phyloP scores from a whole-genome alignment of 2,329 filamentous ascomycete species.

The Raffaelea ambrosiae region DNA sequence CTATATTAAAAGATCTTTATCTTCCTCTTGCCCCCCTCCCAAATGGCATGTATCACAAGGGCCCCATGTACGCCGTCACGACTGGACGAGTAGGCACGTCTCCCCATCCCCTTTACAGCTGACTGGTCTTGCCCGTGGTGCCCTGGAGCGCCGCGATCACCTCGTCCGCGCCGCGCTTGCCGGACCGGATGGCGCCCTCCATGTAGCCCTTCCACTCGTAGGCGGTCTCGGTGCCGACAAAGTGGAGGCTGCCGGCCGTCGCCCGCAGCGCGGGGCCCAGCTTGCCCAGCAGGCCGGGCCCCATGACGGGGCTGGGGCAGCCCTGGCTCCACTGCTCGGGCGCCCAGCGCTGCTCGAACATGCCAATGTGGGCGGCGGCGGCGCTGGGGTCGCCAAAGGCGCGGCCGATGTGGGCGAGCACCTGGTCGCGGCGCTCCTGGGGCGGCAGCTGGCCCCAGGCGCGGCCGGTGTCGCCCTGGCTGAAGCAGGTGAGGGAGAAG shows the following conservation, averaged over 20 bases:
- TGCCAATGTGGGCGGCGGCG: neutral
- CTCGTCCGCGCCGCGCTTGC: constrained; percentile 37
- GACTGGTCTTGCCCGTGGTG: neutral
- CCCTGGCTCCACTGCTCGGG: neutral
- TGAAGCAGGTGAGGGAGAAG: constrained; percentile 30
- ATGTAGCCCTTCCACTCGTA: constrained; percentile 48
- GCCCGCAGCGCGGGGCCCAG: constrained; percentile 19
- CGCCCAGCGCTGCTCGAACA: too few species aligned
- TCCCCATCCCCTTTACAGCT: too few species aligned
- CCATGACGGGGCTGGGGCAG: neutral
- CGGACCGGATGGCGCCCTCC: constrained; percentile 44
- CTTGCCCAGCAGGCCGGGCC: constrained; percentile 1
- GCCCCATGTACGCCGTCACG: too few species aligned
- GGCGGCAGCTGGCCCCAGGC: neutral
- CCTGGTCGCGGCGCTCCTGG: neutral
- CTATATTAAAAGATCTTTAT: too few species aligned
- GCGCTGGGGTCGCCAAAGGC: neutral
- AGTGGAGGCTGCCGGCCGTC: constrained; percentile 26
- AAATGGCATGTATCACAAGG: too few species aligned
- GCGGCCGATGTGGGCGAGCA: neutral
- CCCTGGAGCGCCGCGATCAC: constrained; percentile 16
- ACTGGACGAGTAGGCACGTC: too few species aligned
- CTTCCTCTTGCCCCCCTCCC: too few species aligned
- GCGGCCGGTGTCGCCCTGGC: constrained; percentile 25
- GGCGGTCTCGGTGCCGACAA: constrained; percentile 45